These are phyloP conservation scores for Tephrocybe sp. DNA, from an alignment of 768 basidiomycete species.

Conservation along the genomic window DNA sequence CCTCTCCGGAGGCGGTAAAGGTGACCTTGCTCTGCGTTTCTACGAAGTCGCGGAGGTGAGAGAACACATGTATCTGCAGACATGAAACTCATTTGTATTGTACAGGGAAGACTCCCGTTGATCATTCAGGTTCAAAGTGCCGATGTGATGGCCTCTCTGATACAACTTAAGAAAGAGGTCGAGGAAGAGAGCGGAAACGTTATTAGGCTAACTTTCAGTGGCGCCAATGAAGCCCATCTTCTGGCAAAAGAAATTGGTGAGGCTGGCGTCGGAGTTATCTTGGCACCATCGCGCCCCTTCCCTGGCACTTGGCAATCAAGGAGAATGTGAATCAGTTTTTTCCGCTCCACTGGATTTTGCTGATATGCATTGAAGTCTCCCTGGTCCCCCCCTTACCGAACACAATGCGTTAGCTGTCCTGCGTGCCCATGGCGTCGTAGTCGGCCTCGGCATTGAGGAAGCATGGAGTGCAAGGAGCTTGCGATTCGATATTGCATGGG, in stretches of 20 bases:
- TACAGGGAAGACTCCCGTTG: slow-evolving; percentile 67
- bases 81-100: not conserved
- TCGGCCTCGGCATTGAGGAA: slow-evolving; percentile 64
- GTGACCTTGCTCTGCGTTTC: slow-evolving; percentile 44
- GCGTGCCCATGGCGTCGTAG: slow-evolving; percentile 67
- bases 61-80: slow-evolving; percentile 4
- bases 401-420: slow-evolving; percentile 57
- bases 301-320: slow-evolving; percentile 70
- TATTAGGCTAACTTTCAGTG: slow-evolving; percentile 61
- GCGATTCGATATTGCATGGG: slow-evolving; percentile 86
- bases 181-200: slow-evolving; percentile 40
- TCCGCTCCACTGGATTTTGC: not conserved
- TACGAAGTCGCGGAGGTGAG: slow-evolving; percentile 44
- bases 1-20: slow-evolving; percentile 45
- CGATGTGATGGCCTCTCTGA: slow-evolving; percentile 78
- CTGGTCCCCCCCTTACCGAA: slow-evolving; percentile 71
- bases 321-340: slow-evolving; percentile 49
- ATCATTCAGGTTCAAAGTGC: slow-evolving; percentile 76
- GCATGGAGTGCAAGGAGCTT: slow-evolving; percentile 75
- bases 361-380: slow-evolving; percentile 38
- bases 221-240: slow-evolving; percentile 66
- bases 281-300: slow-evolving; percentile 63
- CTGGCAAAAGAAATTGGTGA: slow-evolving; percentile 67
- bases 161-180: slow-evolving; percentile 66
- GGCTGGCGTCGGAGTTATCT: slow-evolving; percentile 46